These are phyloP conservation scores for Candida buenavistaensis DNA, from an alignment of 1,139 yeast species.

Conservation along the genomic window DNA sequence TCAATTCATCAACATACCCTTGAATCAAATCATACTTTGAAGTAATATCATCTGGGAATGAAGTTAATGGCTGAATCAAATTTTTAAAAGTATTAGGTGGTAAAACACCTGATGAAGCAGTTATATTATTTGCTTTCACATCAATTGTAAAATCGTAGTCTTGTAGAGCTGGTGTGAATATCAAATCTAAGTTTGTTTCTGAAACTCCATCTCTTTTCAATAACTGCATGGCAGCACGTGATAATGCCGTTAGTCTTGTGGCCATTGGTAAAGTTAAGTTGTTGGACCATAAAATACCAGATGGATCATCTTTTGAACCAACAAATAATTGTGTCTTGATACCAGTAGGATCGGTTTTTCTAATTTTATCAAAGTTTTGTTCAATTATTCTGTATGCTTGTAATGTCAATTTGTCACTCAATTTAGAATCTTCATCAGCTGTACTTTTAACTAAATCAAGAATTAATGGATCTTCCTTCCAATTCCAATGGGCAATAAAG, in stretches of 20 bases:
- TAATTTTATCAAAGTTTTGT: constrained; percentile 61
- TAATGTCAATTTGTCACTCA: constrained; percentile 66
- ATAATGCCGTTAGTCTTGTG: constrained; percentile 81
- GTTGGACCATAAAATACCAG: constrained; percentile 83
- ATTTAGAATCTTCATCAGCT: constrained; percentile 27
- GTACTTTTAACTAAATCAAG: constrained; percentile 66
- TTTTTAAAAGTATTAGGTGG: constrained; percentile 65
- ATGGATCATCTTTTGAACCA: constrained; percentile 76
- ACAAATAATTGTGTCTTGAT: constrained; percentile 77
- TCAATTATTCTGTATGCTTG: constrained; percentile 63
- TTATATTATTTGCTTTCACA: constrained; percentile 47
- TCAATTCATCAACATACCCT: constrained; percentile 54
- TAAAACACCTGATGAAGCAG: constrained; percentile 55
- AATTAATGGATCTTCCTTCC: constrained; percentile 85
- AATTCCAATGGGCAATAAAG: constrained; percentile 84
- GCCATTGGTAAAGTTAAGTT: constrained; percentile 75
- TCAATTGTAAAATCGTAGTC: constrained; percentile 82
- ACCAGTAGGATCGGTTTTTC: constrained; percentile 80
- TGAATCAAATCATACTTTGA: constrained; percentile 57
- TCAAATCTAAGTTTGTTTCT: constrained; percentile 48
- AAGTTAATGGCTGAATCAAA: constrained; percentile 40
- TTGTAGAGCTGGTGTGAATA: constrained; percentile 77
- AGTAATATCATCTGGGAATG: constrained; percentile 47
- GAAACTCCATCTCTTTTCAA: constrained; percentile 46
- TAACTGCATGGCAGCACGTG: constrained; percentile 69